These are phyloP conservation scores for Coelastrella sp. DNA, from an alignment of 139 green algal genomes.

Conservation along the genomic window DNA sequence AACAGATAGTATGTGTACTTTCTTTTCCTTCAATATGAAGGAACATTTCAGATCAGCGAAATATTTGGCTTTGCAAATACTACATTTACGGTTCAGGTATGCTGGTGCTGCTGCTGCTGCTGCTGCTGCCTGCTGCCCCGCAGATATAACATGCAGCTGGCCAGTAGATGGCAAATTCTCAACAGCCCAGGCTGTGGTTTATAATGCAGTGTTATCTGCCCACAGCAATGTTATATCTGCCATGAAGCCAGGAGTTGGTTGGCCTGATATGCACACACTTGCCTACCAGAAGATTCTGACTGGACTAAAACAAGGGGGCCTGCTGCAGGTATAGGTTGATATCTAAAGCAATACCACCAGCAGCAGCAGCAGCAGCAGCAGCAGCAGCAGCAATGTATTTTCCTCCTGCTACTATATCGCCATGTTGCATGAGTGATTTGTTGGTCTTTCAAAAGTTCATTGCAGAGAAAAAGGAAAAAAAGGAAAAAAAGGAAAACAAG, in stretches of 20 bases:
- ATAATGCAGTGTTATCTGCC: conserved; percentile 84
- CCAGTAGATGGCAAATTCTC: conserved; percentile 86
- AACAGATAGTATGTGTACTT: too few species aligned
- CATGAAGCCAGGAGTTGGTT: conserved; percentile 85
- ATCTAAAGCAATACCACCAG: too few species aligned
- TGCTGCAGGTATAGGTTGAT: conserved; percentile 57
- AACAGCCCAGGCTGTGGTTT: conserved; percentile 75
- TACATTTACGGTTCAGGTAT: too few species aligned
- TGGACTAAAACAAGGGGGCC: conserved; percentile 65
- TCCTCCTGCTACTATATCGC: too few species aligned
- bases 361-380: not conserved
- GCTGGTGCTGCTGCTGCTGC: not conserved
- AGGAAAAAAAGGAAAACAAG: too few species aligned
- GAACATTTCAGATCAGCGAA: too few species aligned
- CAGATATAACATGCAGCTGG: conserved; percentile 90
- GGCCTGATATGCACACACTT: conserved; percentile 78
- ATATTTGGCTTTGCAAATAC: too few species aligned
- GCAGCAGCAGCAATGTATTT: not conserved
- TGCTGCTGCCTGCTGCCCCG: not conserved
- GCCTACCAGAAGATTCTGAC: conserved; percentile 82
- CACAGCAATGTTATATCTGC: conserved; percentile 64
- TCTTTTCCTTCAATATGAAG: too few species aligned
- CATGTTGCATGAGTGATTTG: not conserved
- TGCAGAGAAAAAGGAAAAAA: too few species aligned
- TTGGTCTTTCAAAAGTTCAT: too few species aligned